phyloP scores from a whole-genome alignment of 305 asterid species.

The Lippia alba region DNA sequence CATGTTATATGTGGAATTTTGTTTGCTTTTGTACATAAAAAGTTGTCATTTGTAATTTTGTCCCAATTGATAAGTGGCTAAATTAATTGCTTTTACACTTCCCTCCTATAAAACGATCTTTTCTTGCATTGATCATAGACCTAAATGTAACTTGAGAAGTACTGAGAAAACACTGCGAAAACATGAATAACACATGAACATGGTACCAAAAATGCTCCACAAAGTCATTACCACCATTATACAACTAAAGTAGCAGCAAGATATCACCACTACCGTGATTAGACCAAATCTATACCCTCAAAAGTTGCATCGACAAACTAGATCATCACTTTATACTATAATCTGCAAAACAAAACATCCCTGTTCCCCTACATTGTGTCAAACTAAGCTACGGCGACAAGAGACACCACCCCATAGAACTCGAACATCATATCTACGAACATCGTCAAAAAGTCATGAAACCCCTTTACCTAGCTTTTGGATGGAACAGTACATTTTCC shows the following conservation, averaged over 20 bases:
- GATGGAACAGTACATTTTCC: slow-evolving; percentile 66
- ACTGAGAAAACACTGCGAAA: not conserved
- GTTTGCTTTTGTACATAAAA: slow-evolving; percentile 35
- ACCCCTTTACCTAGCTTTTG: slow-evolving; percentile 48
- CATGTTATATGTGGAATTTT: slow-evolving; percentile 30
- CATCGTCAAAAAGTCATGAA: not conserved
- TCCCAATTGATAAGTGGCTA: slow-evolving; percentile 18
- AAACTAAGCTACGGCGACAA: not conserved
- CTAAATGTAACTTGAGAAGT: too few relatives aligned
- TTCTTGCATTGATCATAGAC: too few relatives aligned
- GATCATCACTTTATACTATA: not conserved
- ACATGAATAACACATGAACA: not conserved
- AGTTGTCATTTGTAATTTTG: slow-evolving; percentile 25
- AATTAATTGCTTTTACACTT: slow-evolving; percentile 14
- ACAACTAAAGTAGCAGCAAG: not conserved
- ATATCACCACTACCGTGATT: not conserved
- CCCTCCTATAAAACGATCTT: not conserved
- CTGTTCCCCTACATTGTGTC: not conserved
- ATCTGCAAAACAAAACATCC: not conserved
- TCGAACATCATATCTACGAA: too few relatives aligned
- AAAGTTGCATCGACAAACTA: not conserved
- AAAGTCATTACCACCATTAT: slow-evolving; percentile 1
- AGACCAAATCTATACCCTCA: not conserved
- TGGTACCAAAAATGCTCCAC: not conserved
- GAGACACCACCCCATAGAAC: not conserved